A percentile compares a stretch with the other conserved stretches of the same genome.
phyloP scores from a whole-genome alignment of 2,329 filamentous ascomycete genomes.

The Sporothrix brunneoviolacea region DNA sequence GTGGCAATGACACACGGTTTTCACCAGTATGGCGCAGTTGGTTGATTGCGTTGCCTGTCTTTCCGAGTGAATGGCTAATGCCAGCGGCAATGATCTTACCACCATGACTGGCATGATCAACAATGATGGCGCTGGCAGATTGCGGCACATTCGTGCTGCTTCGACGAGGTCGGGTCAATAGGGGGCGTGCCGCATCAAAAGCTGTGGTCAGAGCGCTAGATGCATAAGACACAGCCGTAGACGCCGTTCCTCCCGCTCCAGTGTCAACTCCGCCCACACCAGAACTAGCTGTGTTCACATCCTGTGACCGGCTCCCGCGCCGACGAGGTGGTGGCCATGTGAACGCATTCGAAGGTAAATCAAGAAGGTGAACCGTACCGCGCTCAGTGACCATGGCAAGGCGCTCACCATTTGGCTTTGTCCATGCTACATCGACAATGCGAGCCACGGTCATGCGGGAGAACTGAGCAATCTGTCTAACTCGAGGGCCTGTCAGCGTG shows the following conservation, averaged over 20 bases:
- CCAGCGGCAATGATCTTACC: slow-evolving; percentile 66
- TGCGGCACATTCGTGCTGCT: slow-evolving; percentile 38
- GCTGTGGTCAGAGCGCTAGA: slow-evolving; percentile 65
- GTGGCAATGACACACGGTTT: slow-evolving; percentile 64
- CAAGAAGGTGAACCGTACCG: slow-evolving; percentile 89
- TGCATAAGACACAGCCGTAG: slow-evolving; percentile 59
- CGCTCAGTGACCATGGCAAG: slow-evolving; percentile 87
- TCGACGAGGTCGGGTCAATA: slow-evolving; percentile 49
- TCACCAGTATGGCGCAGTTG: slow-evolving; percentile 69
- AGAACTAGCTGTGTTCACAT: slow-evolving; percentile 35
- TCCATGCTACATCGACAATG: slow-evolving; percentile 87
- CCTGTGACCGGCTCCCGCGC: slow-evolving; percentile 34
- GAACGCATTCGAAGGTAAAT: slow-evolving; percentile 75
- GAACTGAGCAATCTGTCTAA: slow-evolving; percentile 82
- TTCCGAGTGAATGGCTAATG: slow-evolving; percentile 67
- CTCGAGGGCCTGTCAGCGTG: slow-evolving; percentile 49
- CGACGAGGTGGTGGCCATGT: slow-evolving; percentile 74
- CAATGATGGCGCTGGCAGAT: slow-evolving; percentile 39
- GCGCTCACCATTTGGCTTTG: slow-evolving; percentile 70
- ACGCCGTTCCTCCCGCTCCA: slow-evolving; percentile 26
- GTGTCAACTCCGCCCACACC: slow-evolving; percentile 33
- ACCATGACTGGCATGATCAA: slow-evolving; percentile 60
- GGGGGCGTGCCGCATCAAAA: slow-evolving; percentile 58
- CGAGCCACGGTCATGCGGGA: slow-evolving; percentile 86
- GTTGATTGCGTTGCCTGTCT: slow-evolving; percentile 62